Evolutionary conservation across 345 rosid species (phyloP), one percentile per base, ranked within the genome.

Genomic region (Rubroshorea leprosula): DNA sequence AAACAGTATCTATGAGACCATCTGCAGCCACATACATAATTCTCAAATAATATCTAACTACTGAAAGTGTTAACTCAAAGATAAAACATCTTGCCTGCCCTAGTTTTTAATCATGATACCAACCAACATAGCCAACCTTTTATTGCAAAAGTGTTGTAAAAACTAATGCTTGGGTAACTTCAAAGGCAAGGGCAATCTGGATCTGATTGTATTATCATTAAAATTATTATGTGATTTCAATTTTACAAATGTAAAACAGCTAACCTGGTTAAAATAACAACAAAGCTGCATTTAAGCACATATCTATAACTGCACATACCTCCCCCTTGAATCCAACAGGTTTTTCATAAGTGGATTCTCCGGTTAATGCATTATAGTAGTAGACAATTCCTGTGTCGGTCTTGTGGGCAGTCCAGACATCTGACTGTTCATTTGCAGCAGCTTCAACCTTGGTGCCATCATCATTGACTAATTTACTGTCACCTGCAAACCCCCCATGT

Each of bases 341-440:
- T 71, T 81, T 89, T 67, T 83, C 86, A 61, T 93, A 93, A 65
- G 99, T 87, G 0, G 99, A 93, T 51, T 79, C 81, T 60, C 97
- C 86, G 13, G 97, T 89, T 57, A 81, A 75, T 57, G 97, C 79
- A 74, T 93, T 93, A 64, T 89, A 93, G 66, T 93, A 93, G 75
- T 93, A 93, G 57, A 82, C 75, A 67, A 74, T 31, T 71, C 92
- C 99, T 0, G 84, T 56, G 18, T 83, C 97, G 25, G 96, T 74
- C 84, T 77, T 93, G 78, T 89, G 96, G 46, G 92, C 94, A 51
- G 99, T 93, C 99, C 99, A 93, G 55, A 79, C 72, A 74, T 90
- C 85, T 23, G 68, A 47, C 31, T 75, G 78, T 55, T 77, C 86
- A 54, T 44, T 75, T 47, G 54, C 57, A 29, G 82, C 44, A 54